Percentiles rank a stretch among this genome's conserved stretches.
Conservation (phyloP, 192 early-diverging fungal genomes). For the Entophlyctis luteolus region DNA sequence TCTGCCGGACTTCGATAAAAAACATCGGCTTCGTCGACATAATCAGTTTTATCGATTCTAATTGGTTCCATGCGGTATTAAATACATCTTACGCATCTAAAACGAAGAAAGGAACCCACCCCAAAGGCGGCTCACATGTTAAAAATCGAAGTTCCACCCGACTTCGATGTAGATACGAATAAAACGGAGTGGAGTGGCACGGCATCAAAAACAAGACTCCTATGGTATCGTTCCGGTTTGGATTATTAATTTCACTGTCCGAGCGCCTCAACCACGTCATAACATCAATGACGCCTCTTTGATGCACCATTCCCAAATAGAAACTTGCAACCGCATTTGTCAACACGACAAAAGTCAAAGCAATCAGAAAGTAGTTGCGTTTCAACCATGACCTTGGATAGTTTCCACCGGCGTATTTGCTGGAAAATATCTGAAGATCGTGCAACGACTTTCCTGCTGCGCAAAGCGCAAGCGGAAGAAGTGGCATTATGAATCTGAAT, state of each 20-base stretch:
- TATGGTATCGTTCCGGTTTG: constrained; percentile 1
- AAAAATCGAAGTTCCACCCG: constrained; percentile 74
- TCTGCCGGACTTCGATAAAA: constrained; percentile 69
- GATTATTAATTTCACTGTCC: too few relatives aligned
- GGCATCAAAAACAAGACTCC: constrained; percentile 85
- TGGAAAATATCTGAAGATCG: background rate
- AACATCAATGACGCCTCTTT: constrained; percentile 89
- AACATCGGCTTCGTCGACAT: constrained; percentile 72
- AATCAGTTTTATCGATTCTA: constrained; percentile 12
- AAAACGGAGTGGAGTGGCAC: constrained; percentile 95
- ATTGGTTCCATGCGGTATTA: background rate
- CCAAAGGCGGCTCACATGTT: constrained; percentile 86
- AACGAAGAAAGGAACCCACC: constrained; percentile 26
- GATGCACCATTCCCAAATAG: constrained; percentile 78
- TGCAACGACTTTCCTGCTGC: constrained; percentile 24
- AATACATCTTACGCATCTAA: background rate
- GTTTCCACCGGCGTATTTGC: background rate
- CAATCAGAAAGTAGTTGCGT: background rate
- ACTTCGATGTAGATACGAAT: constrained; percentile 69
- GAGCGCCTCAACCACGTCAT: constrained; percentile 71
- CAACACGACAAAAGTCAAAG: constrained; percentile 46
- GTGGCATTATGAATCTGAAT: constrained; percentile 87
- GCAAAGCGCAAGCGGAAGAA: constrained; percentile 55
- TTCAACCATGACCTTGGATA: background rate
- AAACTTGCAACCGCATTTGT: constrained; percentile 66